Percentiles rank a stretch among this genome's conserved stretches.
These are phyloP conservation scores for Colletotrichum costaricense DNA, from an alignment of 2,329 filamentous ascomycete species.

Conservation along the genomic window DNA sequence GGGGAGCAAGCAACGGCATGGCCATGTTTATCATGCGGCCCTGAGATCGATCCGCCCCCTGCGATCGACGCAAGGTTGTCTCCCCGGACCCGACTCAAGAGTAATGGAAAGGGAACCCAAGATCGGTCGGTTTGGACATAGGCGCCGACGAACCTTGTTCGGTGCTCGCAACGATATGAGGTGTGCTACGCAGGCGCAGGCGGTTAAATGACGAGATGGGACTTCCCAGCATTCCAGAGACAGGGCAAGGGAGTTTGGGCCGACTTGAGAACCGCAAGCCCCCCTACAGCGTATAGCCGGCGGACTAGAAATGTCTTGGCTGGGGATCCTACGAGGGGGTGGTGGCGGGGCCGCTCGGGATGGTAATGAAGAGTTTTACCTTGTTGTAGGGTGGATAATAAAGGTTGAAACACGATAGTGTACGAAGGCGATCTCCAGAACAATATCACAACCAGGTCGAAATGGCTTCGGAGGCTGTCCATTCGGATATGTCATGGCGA, in stretches of 20 bases:
- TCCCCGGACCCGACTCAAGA: not conserved
- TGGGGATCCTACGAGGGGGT: slow-evolving; percentile 2
- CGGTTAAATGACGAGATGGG: slow-evolving; percentile 17
- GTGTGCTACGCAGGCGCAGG: not conserved
- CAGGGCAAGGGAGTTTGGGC: slow-evolving; percentile 20
- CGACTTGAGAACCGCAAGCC: slow-evolving; percentile 14
- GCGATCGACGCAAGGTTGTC: slow-evolving; percentile 31
- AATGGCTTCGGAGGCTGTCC: slow-evolving; percentile 1
- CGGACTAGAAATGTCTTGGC: slow-evolving; percentile 16
- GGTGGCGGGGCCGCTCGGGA: slow-evolving; percentile 10
- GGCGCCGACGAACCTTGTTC: not conserved
- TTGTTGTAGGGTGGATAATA: slow-evolving; percentile 16
- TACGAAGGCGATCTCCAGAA: slow-evolving; percentile 7
- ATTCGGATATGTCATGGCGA: slow-evolving; percentile 4
- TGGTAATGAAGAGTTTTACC: slow-evolving; percentile 24
- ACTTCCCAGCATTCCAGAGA: slow-evolving; percentile 5
- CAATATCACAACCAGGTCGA: not conserved
- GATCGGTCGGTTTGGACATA: not conserved
- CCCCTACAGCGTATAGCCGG: not conserved
- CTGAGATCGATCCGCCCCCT: slow-evolving; percentile 20
- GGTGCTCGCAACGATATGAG: slow-evolving; percentile 13
- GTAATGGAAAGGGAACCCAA: not conserved
- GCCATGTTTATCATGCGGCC: slow-evolving; percentile 36
- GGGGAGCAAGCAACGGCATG: slow-evolving; percentile 22
- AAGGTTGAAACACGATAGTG: slow-evolving; percentile 27